phyloP scores from a whole-genome alignment of 2,329 filamentous ascomycete genomes.

The Ceratocystis alfenasii region DNA sequence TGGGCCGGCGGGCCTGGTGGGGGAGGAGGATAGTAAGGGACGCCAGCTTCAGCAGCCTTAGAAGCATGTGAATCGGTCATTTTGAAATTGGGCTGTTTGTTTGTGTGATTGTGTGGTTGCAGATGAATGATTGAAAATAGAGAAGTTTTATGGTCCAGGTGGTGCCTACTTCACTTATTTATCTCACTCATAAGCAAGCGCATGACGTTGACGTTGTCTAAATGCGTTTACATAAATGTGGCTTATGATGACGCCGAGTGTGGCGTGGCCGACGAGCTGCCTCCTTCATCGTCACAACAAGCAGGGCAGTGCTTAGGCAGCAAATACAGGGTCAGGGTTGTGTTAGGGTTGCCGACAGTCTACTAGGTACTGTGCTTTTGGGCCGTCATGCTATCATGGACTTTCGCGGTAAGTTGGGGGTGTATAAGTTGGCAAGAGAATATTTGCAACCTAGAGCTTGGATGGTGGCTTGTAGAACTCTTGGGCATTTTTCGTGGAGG shows the following conservation, averaged over 20 bases:
- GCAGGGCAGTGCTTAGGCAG: constrained; percentile 4
- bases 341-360: background rate
- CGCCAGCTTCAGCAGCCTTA: constrained; percentile 17
- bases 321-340: background rate
- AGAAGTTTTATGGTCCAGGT: no score
- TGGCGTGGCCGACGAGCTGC: background rate
- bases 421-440: no score
- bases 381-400: no score
- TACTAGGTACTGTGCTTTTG: no score
- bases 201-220: constrained; percentile 6
- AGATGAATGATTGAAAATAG: background rate
- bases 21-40: constrained; percentile 22
- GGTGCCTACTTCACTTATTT: background rate
- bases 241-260: background rate
- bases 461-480: no score
- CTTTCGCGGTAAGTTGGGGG: no score
- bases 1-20: constrained; percentile 18
- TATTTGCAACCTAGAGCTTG: no score
- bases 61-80: constrained; percentile 15
- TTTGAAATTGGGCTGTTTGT: background rate
- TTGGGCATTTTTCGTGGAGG: no score
- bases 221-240: background rate
- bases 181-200: constrained; percentile 4
- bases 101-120: background rate
- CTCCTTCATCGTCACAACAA: no score